Percentiles rank a stretch among this genome's conserved stretches.
Evolutionary conservation across 2,329 filamentous ascomycete genomes (phyloP).

Genomic region (Calonectria hongkongensis): DNA sequence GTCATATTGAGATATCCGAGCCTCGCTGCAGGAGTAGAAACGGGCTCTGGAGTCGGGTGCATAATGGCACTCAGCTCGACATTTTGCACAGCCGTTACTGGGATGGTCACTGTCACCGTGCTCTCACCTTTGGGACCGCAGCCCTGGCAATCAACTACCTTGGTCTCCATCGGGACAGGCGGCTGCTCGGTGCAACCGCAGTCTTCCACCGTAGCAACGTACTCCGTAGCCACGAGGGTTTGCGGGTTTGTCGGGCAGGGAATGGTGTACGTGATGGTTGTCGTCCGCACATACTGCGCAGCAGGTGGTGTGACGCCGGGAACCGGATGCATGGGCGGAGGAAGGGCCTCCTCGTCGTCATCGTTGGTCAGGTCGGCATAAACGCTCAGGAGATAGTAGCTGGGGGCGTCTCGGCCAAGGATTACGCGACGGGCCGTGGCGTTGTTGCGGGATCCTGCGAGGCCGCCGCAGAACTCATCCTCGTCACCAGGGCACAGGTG

Average conservation of each 20-base stretch:
- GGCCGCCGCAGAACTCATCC: slow-evolving; percentile 65
- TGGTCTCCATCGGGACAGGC: slow-evolving; percentile 49
- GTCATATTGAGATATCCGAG: background rate
- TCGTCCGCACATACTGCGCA: slow-evolving; percentile 38
- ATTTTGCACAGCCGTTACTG: slow-evolving; percentile 35
- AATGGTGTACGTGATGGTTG: slow-evolving; percentile 51
- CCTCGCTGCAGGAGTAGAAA: background rate
- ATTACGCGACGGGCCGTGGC: slow-evolving; percentile 39
- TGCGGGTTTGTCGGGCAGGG: slow-evolving; percentile 58
- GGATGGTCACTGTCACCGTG: slow-evolving; percentile 52
- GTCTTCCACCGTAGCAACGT: slow-evolving; percentile 57
- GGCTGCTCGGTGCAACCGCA: slow-evolving; percentile 47
- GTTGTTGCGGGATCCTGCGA: slow-evolving; percentile 40
- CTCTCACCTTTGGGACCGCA: slow-evolving; percentile 50
- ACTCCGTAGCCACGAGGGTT: slow-evolving; percentile 57
- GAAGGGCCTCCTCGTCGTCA: slow-evolving; percentile 52
- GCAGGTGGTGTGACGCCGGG: background rate
- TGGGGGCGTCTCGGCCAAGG: slow-evolving; percentile 55
- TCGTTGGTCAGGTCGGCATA: slow-evolving; percentile 62
- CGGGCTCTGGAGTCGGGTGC: background rate
- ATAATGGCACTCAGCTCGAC: background rate
- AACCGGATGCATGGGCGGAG: slow-evolving; percentile 58
- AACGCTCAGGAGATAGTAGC: slow-evolving; percentile 63
- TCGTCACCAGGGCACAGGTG: slow-evolving; percentile 64
- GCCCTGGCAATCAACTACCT: slow-evolving; percentile 47